Percentiles rank a stretch among this genome's conserved stretches.
Evolutionary conservation across 2,329 filamentous ascomycete genomes (phyloP).

Genomic region (Neocucurbitaria cava): DNA sequence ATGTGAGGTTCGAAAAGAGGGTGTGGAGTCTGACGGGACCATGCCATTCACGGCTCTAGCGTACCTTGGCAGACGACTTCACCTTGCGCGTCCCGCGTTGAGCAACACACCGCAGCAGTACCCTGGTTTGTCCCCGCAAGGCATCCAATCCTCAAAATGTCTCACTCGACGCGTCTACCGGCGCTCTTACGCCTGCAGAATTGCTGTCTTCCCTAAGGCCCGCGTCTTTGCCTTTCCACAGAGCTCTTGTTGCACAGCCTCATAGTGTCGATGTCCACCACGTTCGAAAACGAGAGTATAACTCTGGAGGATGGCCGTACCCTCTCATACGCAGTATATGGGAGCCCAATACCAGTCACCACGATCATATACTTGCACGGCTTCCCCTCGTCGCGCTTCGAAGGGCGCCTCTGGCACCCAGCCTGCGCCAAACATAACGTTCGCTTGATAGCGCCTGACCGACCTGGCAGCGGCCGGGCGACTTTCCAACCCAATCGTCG

Average conservation of each 20-base stretch:
- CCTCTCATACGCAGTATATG: constrained; percentile 56
- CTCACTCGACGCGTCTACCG: constrained; percentile 4
- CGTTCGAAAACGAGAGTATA: constrained; percentile 34
- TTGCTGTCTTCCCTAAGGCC: neutral
- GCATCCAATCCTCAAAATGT: constrained; percentile 5
- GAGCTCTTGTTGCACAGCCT: neutral
- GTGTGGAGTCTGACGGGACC: constrained; percentile 1
- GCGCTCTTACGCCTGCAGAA: neutral
- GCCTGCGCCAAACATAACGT: constrained; percentile 43
- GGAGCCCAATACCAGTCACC: constrained; percentile 48
- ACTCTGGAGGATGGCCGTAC: constrained; percentile 47
- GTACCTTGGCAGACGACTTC: constrained; percentile 6
- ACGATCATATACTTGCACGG: constrained; percentile 55
- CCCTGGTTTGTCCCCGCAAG: constrained; percentile 8
- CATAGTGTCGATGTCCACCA: constrained; percentile 3
- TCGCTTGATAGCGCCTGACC: constrained; percentile 53
- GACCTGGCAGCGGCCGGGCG: constrained; percentile 54
- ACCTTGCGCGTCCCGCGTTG: neutral
- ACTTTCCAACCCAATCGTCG: constrained; percentile 47
- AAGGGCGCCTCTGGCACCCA: constrained; percentile 47
- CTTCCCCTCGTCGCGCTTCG: constrained; percentile 53
- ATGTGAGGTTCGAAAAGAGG: constrained; percentile 6
- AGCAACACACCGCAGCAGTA: constrained; percentile 10
- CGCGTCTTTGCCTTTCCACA: neutral
- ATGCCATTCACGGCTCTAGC: constrained; percentile 12